A percentile compares a stretch with the other conserved stretches of the same genome.
phyloP scores from a whole-genome alignment of 352 stramenopile species.

The Pythium pyrilobum region DNA sequence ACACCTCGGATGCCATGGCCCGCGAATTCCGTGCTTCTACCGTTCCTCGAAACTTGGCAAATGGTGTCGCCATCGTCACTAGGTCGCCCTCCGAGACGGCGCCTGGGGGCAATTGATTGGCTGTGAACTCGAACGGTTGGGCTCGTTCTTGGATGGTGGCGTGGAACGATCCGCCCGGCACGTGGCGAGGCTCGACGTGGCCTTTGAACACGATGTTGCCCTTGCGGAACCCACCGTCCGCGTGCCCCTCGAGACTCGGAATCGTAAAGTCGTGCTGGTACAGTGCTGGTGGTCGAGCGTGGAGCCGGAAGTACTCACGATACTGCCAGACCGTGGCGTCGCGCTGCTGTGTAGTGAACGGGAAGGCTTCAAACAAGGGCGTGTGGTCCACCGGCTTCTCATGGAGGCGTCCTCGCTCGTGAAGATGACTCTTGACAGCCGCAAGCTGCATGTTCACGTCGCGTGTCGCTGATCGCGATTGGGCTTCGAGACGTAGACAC shows the following conservation, averaged over 20 bases:
- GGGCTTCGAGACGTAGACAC: background rate
- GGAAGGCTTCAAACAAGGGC: constrained; percentile 25
- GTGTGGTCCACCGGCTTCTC: constrained; percentile 2
- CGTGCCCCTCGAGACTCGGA: constrained; percentile 14
- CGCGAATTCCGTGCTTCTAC: constrained; percentile 15
- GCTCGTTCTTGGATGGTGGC: background rate
- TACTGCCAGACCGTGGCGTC: constrained; percentile 8
- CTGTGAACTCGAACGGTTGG: constrained; percentile 10
- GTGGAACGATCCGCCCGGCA: background rate
- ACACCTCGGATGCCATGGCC: background rate
- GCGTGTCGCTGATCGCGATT: background rate
- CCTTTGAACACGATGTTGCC: constrained; percentile 39
- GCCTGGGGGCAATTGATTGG: background rate
- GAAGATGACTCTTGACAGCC: constrained; percentile 3
- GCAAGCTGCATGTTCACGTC: background rate
- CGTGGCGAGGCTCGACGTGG: background rate
- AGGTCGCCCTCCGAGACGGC: background rate
- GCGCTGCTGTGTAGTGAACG: constrained; percentile 16
- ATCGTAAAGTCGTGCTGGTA: constrained; percentile 44
- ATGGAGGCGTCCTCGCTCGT: background rate
- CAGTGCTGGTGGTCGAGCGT: constrained; percentile 30
- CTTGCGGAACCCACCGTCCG: constrained; percentile 25
- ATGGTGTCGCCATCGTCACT: constrained; percentile 7
- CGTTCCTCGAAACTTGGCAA: constrained; percentile 30
- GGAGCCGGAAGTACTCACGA: constrained; percentile 28